Conservation (phyloP, 2,329 filamentous ascomycete genomes). For the Pseudocercospora eumusae region DNA sequence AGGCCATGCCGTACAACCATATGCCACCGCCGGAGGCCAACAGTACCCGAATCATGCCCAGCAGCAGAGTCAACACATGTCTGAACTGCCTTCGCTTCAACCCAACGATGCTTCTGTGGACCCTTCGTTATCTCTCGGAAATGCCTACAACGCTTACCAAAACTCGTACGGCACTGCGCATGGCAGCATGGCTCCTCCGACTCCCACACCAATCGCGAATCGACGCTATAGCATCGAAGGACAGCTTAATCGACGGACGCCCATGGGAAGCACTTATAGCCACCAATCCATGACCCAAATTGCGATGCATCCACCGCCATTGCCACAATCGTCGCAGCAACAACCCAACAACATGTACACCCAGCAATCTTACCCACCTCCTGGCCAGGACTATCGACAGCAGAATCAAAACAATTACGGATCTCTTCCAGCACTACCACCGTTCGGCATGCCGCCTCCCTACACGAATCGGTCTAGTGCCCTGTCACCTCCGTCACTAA, state of each 20-base stretch:
- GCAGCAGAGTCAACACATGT: constrained; percentile 15
- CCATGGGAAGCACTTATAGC: constrained; percentile 24
- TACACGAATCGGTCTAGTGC: constrained; percentile 21
- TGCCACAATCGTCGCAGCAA: constrained; percentile 25
- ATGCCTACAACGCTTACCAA: constrained; percentile 21
- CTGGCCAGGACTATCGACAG: constrained; percentile 29
- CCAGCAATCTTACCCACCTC: constrained; percentile 29
- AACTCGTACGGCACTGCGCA: constrained; percentile 18
- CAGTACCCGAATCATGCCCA: constrained; percentile 16
- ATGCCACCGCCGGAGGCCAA: constrained; percentile 19
- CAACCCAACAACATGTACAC: constrained; percentile 23
- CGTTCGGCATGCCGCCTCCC: constrained; percentile 30
- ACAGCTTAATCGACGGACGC: constrained; percentile 19
- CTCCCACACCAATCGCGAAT: constrained; percentile 22
- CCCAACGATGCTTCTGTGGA: background rate
- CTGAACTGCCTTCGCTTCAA: constrained; percentile 22
- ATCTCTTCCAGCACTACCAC: constrained; percentile 32
- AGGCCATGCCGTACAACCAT: constrained; percentile 16
- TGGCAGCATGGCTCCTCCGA: constrained; percentile 18
- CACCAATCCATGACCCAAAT: constrained; percentile 21
- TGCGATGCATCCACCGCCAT: constrained; percentile 36
- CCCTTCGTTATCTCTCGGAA: background rate
- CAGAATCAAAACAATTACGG: constrained; percentile 21
- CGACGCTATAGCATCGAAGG: constrained; percentile 33
- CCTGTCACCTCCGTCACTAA: constrained; percentile 31